Conservation (phyloP, 2,329 filamentous ascomycete genomes). For the Blastomyces emzantsi region DNA sequence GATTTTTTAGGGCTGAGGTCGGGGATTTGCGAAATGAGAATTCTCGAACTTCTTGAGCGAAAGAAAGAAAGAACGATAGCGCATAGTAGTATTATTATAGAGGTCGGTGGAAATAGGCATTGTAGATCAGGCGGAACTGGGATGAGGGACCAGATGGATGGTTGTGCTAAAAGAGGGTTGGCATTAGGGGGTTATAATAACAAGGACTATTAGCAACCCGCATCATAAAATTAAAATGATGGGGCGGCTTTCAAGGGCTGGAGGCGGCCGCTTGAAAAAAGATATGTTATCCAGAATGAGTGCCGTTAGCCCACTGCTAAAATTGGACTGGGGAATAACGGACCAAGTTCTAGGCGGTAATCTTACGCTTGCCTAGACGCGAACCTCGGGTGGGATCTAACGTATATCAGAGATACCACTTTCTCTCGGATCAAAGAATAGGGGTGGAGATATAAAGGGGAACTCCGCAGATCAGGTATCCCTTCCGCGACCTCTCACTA, state of each 20-base stretch:
- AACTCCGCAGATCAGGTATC: background rate
- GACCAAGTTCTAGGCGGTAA: conserved; percentile 9
- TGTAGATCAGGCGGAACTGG: conserved; percentile 7
- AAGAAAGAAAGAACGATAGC: conserved; percentile 2
- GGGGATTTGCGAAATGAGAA: conserved; percentile 10
- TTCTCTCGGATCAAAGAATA: background rate
- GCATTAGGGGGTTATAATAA: conserved; percentile 4
- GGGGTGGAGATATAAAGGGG: background rate
- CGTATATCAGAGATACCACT: background rate
- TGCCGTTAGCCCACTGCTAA: conserved; percentile 10
- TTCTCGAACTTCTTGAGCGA: conserved; percentile 2
- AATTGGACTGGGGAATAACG: conserved; percentile 7
- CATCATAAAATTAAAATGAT: conserved; percentile 13
- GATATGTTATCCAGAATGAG: conserved; percentile 5
- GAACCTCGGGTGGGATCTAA: conserved; percentile 2
- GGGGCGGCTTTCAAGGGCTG: conserved; percentile 7
- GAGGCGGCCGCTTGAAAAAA: conserved; percentile 7
- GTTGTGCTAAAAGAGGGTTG: conserved; percentile 9
- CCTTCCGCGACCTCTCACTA: background rate
- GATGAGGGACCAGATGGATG: conserved; percentile 8
- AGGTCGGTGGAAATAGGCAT: conserved; percentile 6
- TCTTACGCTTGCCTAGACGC: conserved; percentile 9
- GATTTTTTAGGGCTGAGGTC: conserved; percentile 7
- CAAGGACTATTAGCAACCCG: conserved; percentile 2
- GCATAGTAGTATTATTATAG: conserved; percentile 11